Base-by-base conservation (phyloP, 1,139 yeast genomes). In the Saccharomyces pastorianus region DNA sequence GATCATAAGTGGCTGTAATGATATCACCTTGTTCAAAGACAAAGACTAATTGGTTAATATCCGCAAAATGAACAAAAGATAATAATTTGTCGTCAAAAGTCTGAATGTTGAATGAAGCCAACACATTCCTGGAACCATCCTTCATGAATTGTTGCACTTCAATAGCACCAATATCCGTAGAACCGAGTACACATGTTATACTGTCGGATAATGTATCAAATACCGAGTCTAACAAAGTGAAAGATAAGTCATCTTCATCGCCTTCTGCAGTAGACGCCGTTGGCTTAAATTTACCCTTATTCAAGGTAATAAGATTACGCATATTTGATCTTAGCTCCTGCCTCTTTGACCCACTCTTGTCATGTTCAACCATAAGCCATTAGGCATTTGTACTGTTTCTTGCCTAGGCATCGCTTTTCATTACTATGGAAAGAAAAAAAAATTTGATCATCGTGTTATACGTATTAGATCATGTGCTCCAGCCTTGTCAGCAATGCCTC, bases 171-270 rank as follows among this genome's bases (percentile, higher is more conserved):
- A 81, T 76, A 49, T 83, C 89, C 20, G 71, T 74, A 25, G 88
- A 82, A 3, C 85, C 81, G 55, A 87, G 73, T 2, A 81, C 85
- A 61, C 84, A 79, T 0, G 95, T 81, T 53, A 89, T 76, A 56
- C 88, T 79, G 67, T 88, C 95, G 11, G 85, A 78, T 28, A 86
- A 81, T 0, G 88, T 78, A 67, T 89, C 96, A 63, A 88, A 88
- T n/a, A 77, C 79, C 2, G 93, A 76, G 49, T 77, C 79, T 13
- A 65, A 50, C 27, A 69, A 51, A 17, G 53, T 31, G 31, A 59
- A 56, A 14, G 51, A 50, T 11, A 59, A 28, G 27, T 53, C 50
- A 2, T 75, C 69, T 6, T 83, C 73, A n/a, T 75, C 76, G 58
- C 83, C 73, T 1, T 93, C 95, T 55, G 64, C 66, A 6, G 79